Evolutionary conservation across 1,284 basidiomycete species (phyloP).

Genomic region (Inonotus obliquus): DNA sequence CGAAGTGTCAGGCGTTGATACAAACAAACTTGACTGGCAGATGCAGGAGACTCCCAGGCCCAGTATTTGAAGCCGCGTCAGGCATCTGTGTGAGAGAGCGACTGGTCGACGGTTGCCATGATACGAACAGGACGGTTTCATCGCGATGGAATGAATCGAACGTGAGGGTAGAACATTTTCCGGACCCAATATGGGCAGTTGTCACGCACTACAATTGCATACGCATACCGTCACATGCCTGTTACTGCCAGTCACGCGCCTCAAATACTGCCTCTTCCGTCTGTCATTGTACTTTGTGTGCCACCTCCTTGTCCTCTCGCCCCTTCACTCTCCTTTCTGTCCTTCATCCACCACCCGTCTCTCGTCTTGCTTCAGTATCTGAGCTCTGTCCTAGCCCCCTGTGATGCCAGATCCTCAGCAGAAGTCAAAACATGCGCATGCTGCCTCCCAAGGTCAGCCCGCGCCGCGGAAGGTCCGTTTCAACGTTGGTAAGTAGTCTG

Average conservation of each 20-base stretch:
- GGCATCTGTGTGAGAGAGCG: neutral
- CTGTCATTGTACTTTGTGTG: slow-evolving; percentile 1
- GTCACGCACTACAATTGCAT: neutral
- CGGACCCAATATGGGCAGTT: neutral
- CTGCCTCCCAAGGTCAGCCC: slow-evolving; percentile 55
- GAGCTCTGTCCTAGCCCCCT: neutral
- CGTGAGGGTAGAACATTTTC: neutral
- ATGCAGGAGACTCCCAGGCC: neutral
- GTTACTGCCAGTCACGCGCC: neutral
- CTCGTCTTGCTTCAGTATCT: neutral
- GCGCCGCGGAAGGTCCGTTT: slow-evolving; percentile 87
- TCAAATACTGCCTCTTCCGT: neutral
- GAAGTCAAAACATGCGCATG: slow-evolving; percentile 59
- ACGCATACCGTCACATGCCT: neutral
- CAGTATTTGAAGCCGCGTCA: neutral
- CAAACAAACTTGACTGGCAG: neutral
- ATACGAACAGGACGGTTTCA: slow-evolving; percentile 1
- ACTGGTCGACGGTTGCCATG: slow-evolving; percentile 9
- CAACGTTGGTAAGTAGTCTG: slow-evolving; percentile 72
- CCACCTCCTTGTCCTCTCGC: slow-evolving; percentile 2
- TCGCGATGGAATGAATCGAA: slow-evolving; percentile 7
- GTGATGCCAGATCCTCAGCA: slow-evolving; percentile 1
- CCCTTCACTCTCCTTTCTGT: neutral
- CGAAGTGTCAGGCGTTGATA: neutral
- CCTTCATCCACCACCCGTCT: neutral